Percentiles rank a stretch among this genome's conserved stretches.
These are phyloP conservation scores for Westerdykella ornata DNA, from an alignment of 2,329 filamentous ascomycete species.

Conservation along the genomic window DNA sequence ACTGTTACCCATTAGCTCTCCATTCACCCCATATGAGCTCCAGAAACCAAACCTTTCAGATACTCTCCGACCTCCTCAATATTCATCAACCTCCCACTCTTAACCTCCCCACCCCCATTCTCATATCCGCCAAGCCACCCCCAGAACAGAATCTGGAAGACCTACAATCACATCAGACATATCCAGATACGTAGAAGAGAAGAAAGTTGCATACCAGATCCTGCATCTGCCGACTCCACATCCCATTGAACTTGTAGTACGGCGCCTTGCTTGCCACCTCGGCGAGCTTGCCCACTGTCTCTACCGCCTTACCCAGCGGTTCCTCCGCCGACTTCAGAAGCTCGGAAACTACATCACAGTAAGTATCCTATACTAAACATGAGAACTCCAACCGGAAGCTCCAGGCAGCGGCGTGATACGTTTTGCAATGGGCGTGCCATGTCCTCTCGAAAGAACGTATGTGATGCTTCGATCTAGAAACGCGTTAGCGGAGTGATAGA, in stretches of 20 bases:
- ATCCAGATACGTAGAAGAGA: neutral
- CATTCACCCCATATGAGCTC: slow-evolving; percentile 1
- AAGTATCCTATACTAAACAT: slow-evolving; percentile 1
- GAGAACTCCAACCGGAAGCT: too few relatives aligned
- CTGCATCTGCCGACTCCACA: slow-evolving; percentile 81
- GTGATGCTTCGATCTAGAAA: slow-evolving; percentile 63
- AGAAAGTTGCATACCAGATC: slow-evolving; percentile 55
- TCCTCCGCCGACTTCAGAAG: slow-evolving; percentile 64
- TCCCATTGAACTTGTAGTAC: slow-evolving; percentile 95
- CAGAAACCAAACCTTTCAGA: slow-evolving; percentile 56
- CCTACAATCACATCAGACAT: slow-evolving; percentile 34
- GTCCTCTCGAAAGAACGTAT: slow-evolving; percentile 78
- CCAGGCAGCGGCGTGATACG: slow-evolving; percentile 43
- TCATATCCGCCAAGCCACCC: slow-evolving; percentile 75
- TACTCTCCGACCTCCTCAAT: slow-evolving; percentile 80
- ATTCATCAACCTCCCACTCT: slow-evolving; percentile 63
- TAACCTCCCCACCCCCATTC: slow-evolving; percentile 46
- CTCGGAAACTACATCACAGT: slow-evolving; percentile 51
- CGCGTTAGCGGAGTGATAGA: neutral
- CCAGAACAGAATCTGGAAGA: slow-evolving; percentile 53
- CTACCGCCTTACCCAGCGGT: slow-evolving; percentile 64
- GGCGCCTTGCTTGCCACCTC: slow-evolving; percentile 74
- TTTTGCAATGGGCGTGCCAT: slow-evolving; percentile 68
- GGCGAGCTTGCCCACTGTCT: slow-evolving; percentile 63
- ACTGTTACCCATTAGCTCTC: slow-evolving; percentile 47